Conservation (phyloP, 2,329 filamentous ascomycete genomes). For the Paecilomyces niveus region DNA sequence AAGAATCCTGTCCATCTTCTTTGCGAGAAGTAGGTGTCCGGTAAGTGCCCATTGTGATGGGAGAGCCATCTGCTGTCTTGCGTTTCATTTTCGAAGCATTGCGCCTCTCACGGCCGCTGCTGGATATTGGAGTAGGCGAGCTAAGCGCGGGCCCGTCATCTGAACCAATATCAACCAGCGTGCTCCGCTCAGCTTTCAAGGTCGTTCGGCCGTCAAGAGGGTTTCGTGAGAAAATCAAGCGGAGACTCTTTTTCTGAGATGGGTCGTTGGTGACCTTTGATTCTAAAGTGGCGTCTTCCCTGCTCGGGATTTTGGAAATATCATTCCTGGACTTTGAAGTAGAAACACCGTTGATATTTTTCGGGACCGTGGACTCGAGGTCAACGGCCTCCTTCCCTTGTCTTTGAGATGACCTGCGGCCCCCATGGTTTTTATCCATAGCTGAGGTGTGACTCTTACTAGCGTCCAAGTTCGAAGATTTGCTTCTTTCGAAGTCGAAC, state of each 20-base stretch:
- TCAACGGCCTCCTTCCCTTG: not conserved
- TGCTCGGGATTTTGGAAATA: not conserved
- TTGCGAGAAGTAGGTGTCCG: not conserved
- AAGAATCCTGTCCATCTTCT: not conserved
- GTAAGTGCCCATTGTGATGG: not conserved
- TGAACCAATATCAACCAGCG: not conserved
- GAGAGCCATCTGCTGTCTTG: not conserved
- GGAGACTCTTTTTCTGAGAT: not conserved
- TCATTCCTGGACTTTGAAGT: not conserved
- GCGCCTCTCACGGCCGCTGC: not conserved
- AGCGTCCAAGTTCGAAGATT: not conserved
- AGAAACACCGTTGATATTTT: not conserved
- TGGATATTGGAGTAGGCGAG: not conserved
- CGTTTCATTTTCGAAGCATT: not conserved
- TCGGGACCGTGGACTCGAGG: not conserved
- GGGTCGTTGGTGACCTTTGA: not conserved
- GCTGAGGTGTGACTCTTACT: not conserved
- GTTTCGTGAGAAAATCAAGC: not conserved
- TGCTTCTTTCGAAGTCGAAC: not conserved
- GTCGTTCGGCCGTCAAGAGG: not conserved
- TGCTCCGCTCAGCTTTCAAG: not conserved
- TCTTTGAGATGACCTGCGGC: not conserved
- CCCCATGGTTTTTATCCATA: not conserved
- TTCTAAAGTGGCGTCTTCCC: not conserved
- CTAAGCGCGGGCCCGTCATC: not conserved